Evolutionary conservation across 176 grass and related monocot genomes (phyloP).

Genomic region (Hsuehochloa calcarea): DNA sequence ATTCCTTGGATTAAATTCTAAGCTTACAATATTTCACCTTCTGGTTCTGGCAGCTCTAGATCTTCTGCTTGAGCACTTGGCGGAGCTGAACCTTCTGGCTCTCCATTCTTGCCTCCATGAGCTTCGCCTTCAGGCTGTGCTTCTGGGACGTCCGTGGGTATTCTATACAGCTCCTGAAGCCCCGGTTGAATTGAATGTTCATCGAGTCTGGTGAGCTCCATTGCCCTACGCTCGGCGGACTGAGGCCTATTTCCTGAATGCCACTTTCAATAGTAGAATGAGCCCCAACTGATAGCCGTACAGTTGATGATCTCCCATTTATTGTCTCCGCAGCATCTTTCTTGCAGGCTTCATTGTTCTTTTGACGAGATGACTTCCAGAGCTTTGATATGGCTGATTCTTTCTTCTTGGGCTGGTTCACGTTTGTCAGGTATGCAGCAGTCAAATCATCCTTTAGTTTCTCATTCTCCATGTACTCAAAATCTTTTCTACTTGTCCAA

Average conservation of each 20-base stretch:
- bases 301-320: constrained; percentile 60
- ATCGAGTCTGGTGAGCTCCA: constrained; percentile 80
- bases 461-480: constrained; percentile 36
- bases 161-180: constrained; percentile 85
- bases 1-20: constrained; percentile 46
- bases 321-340: constrained; percentile 45
- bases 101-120: constrained; percentile 92
- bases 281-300: constrained; percentile 49
- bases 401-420: constrained; percentile 70
- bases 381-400: constrained; percentile 81
- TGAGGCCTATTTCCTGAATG: constrained; percentile 57
- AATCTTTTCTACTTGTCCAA: constrained; percentile 43
- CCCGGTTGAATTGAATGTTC: constrained; percentile 62
- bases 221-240: constrained; percentile 57
- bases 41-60: constrained; percentile 42
- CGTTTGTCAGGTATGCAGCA: constrained; percentile 33
- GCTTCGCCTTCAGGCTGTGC: constrained; percentile 86
- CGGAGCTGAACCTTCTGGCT: constrained; percentile 89
- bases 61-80: constrained; percentile 91
- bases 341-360: constrained; percentile 61
- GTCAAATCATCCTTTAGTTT: constrained; percentile 44
- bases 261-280: constrained; percentile 64
- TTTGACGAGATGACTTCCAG: constrained; percentile 77
- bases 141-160: constrained; percentile 74
- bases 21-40: not conserved